phyloP scores from a whole-genome alignment of 495 filamentous ascomycete species.

The Aspergillus carlsbadensis region DNA sequence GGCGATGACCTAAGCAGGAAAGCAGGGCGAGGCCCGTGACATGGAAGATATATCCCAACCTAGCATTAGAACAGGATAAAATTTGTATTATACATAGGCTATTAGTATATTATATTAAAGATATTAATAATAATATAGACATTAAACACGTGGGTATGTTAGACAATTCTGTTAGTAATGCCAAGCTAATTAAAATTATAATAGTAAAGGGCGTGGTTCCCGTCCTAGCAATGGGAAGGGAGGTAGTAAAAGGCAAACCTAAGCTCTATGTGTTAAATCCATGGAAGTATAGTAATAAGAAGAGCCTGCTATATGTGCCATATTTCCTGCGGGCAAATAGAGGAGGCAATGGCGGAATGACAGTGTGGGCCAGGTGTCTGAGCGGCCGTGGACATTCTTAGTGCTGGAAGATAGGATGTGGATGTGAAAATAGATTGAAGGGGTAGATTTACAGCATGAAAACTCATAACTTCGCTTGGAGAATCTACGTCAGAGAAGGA shows the following conservation, averaged over 20 bases:
- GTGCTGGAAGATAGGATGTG: no score
- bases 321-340: conserved; percentile 11
- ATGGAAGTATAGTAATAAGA: conserved; percentile 2
- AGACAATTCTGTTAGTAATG: neutral
- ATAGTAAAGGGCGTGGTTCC: neutral
- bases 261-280: neutral
- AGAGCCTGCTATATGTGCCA: conserved; percentile 2
- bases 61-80: conserved; percentile 2
- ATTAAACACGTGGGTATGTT: conserved; percentile 2
- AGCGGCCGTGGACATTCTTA: neutral
- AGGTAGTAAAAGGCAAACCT: neutral
- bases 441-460: no score
- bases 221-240: neutral
- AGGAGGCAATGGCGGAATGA: conserved; percentile 9
- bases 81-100: conserved; percentile 11
- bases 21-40: no score
- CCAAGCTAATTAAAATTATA: conserved; percentile 3
- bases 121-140: conserved; percentile 11
- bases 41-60: conserved; percentile 5
- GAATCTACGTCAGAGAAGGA: no score
- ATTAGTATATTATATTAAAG: conserved; percentile 13
- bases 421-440: no score
- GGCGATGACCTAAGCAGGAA: no score
- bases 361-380: conserved; percentile 8
- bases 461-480: no score